Evolutionary conservation across 257 asterid genomes (phyloP).

Genomic region (Solanum raphanifolium): DNA sequence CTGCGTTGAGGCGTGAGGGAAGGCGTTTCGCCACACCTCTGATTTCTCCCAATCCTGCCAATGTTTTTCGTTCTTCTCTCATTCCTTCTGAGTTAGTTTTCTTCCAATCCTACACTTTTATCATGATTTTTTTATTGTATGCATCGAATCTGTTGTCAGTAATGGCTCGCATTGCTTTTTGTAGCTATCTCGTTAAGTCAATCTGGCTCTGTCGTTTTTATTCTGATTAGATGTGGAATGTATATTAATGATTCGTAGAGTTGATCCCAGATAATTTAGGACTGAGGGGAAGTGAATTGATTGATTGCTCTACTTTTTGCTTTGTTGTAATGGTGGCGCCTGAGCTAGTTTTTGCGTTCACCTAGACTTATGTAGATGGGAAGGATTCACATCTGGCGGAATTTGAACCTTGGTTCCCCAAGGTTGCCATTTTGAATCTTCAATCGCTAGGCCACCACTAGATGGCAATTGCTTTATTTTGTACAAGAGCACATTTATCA

Average conservation of each 20-base stretch:
- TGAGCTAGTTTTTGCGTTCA: not conserved
- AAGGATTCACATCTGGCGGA: not conserved
- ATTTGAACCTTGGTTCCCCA: not conserved
- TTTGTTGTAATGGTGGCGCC: not conserved
- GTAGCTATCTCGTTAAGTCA: not conserved
- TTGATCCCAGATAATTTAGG: not conserved
- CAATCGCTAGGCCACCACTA: not conserved
- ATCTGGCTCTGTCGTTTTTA: not conserved
- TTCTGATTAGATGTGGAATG: not conserved
- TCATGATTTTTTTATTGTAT: not conserved
- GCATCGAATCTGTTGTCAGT: not conserved
- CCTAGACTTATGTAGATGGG: not conserved
- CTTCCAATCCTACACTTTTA: not conserved
- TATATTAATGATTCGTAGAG: not conserved
- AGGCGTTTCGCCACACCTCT: constrained; percentile 74
- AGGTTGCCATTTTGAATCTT: not conserved
- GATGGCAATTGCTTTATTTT: not conserved
- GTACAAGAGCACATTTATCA: not conserved
- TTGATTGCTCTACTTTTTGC: not conserved
- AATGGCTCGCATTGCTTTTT: not conserved
- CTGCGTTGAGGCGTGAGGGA: constrained; percentile 85
- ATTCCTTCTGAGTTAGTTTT: constrained; percentile 46
- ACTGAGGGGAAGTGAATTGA: not conserved
- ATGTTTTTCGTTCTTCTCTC: constrained; percentile 49
- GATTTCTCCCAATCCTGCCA: constrained; percentile 45